Evolutionary conservation across 139 green algal genomes (phyloP), one percentile per base, ranked within the genome.

Genomic region (Coccomyxa sp.): DNA sequence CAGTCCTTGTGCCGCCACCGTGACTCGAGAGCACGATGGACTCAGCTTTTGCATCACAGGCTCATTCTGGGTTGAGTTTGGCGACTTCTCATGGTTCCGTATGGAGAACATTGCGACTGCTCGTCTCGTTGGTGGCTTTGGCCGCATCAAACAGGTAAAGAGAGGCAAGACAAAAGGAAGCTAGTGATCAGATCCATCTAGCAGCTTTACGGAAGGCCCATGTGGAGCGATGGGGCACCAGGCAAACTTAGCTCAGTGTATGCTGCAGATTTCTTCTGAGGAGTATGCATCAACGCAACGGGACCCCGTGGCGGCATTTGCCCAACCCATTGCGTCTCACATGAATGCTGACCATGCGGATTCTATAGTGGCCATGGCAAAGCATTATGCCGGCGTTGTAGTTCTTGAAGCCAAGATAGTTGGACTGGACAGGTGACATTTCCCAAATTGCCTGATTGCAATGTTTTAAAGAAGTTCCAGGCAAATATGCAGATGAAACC

Each of bases 61-160:
- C 58, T 92, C 92, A 21, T 98, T 97, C 76, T 98, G 92, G 84
- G 89, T 96, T 10, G 94, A 97, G 27, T 90, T 90, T 83, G 87
- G 80, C 0, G 82, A 90, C 57, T 91, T 90, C 81, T 74, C 79
- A 14, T 89, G 88, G 80, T 94, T 93, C 74, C 80, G 85, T 4
- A 87, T 95, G 83, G 86, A 93, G 12, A 75, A 86, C 0, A 77
- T 96, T 23, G 74, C 82, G 25, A 77, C 77, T 3, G 91, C 81
- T 13, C 82, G 92, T 13, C 88, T 94, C 79, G 89, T 95, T 71
- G 92, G 91, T 21, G 94, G 94, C 25, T 98, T 98, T 86, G 94
- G 83, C 3, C 85, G 91, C 88, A 32, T 71, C 63, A 71, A 71
- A 25, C 63, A 71, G 63, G 87, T 86, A 27, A 87, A 66, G 82